Percentiles rank a stretch among this genome's conserved stretches.
phyloP scores from a whole-genome alignment of 2,329 filamentous ascomycete genomes.

The Fonsecaea erecta region DNA sequence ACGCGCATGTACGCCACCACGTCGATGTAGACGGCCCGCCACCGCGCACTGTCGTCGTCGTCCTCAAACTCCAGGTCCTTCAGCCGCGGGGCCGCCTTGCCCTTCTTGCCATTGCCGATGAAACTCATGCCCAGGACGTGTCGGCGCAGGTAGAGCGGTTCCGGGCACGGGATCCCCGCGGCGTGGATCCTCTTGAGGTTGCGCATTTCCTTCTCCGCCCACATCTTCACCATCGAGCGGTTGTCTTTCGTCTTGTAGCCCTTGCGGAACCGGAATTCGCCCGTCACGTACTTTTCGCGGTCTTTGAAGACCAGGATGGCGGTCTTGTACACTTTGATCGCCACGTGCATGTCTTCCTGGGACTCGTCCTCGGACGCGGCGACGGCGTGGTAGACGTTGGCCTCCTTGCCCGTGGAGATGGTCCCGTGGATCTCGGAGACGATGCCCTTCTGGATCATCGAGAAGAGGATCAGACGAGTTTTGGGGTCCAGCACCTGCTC shows the following conservation, averaged over 20 bases:
- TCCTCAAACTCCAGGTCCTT: conserved; percentile 79
- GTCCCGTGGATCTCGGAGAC: conserved; percentile 93
- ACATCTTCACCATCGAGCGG: conserved; percentile 95
- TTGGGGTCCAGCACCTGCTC: conserved; percentile 94
- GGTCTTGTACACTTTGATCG: conserved; percentile 99
- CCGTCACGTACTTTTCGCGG: conserved; percentile 90
- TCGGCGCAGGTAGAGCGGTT: conserved; percentile 85
- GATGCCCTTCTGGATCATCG: conserved; percentile 91
- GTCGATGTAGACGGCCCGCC: conserved; percentile 79
- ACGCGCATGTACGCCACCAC: conserved; percentile 86
- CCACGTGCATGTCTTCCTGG: conserved; percentile 68
- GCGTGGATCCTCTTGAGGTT: conserved; percentile 84
- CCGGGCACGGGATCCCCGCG: conserved; percentile 86
- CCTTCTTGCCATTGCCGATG: conserved; percentile 82
- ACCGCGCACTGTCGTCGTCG: conserved; percentile 69
- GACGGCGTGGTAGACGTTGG: conserved; percentile 94
- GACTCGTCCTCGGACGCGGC: conserved; percentile 61
- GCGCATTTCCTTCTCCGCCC: conserved; percentile 98
- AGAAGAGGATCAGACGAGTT: conserved; percentile 91
- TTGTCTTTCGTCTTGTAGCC: conserved; percentile 95
- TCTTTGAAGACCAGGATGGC: conserved; percentile 98
- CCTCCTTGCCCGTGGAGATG: conserved; percentile 95
- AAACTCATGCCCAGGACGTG: conserved; percentile 97
- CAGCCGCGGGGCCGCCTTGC: conserved; percentile 84
- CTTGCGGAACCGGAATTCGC: conserved; percentile 87